Evolutionary conservation across 768 basidiomycete genomes (phyloP).

Genomic region (Cystobasidium tubakii): DNA sequence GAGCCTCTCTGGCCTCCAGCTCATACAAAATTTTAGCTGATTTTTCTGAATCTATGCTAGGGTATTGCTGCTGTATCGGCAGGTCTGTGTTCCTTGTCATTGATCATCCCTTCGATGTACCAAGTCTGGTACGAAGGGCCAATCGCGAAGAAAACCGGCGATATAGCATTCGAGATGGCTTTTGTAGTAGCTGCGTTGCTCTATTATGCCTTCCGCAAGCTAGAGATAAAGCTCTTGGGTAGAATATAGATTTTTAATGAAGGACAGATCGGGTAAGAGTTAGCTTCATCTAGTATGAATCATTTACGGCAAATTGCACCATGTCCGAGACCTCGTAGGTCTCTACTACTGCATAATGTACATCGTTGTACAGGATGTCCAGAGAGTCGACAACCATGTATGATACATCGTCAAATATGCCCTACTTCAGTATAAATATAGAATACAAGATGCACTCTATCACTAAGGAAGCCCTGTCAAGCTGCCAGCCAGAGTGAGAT

Average conservation of each 20-base stretch:
- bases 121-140: constrained; percentile 49
- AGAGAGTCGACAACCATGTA: neutral
- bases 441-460: neutral
- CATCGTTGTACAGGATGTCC: too few relatives aligned
- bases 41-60: neutral
- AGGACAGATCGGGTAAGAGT: too few relatives aligned
- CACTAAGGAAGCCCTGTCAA: neutral
- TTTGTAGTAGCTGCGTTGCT: constrained; percentile 48
- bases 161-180: constrained; percentile 52
- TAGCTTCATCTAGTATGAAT: too few relatives aligned
- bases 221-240: constrained; percentile 15
- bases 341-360: too few relatives aligned
- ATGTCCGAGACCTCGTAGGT: too few relatives aligned
- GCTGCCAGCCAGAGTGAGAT: constrained; percentile 30
- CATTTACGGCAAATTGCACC: too few relatives aligned
- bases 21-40: neutral
- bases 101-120: constrained; percentile 51
- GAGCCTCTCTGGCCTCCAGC: neutral
- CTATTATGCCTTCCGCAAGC: constrained; percentile 1
- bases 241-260: constrained; percentile 1
- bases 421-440: neutral
- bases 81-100: constrained; percentile 49
- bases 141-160: constrained; percentile 47
- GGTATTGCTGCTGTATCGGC: constrained; percentile 51
- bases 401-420: neutral